phyloP scores from a whole-genome alignment of 371 early-diverging fungal genomes.

The Amoeboaphelidium protococcarum region DNA sequence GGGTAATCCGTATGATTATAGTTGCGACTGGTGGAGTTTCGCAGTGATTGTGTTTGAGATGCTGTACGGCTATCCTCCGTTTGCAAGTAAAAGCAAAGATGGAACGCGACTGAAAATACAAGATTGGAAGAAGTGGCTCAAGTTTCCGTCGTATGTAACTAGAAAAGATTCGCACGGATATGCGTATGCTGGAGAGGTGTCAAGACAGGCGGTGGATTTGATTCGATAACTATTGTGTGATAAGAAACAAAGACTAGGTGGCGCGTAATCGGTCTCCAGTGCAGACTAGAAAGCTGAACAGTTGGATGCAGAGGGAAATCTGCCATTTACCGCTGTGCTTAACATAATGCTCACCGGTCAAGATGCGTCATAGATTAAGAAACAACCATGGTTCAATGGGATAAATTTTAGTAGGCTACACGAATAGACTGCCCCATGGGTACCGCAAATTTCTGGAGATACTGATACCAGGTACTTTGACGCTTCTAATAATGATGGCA shows the following conservation, averaged over 20 bases:
- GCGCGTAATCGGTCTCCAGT: slow-evolving; percentile 4
- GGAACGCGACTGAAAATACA: slow-evolving; percentile 29
- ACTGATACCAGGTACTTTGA: slow-evolving; percentile 30
- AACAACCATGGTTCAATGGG: slow-evolving; percentile 16
- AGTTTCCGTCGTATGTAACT: slow-evolving; percentile 19
- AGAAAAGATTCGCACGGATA: too few species aligned
- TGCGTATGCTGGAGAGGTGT: slow-evolving; percentile 21
- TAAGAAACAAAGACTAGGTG: slow-evolving; percentile 17
- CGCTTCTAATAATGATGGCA: slow-evolving; percentile 21
- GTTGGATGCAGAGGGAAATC: not conserved
- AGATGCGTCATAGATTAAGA: slow-evolving; percentile 15
- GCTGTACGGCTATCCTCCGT: slow-evolving; percentile 27
- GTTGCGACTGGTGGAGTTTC: slow-evolving; percentile 44
- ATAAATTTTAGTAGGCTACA: slow-evolving; percentile 14
- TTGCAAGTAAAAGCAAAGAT: slow-evolving; percentile 17
- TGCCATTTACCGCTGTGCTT: not conserved
- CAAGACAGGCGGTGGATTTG: slow-evolving; percentile 20
- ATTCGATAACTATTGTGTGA: slow-evolving; percentile 22
- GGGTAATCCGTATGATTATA: slow-evolving; percentile 4
- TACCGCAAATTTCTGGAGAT: slow-evolving; percentile 17
- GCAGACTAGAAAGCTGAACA: slow-evolving; percentile 2
- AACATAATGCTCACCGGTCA: slow-evolving; percentile 3
- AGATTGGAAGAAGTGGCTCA: slow-evolving; percentile 21
- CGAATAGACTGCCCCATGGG: slow-evolving; percentile 11
- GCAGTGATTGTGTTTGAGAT: slow-evolving; percentile 45